A percentile compares a stretch with the other conserved stretches of the same genome.
Conservation (phyloP, 2,329 filamentous ascomycete species). For the Aureobasidium namibiae region DNA sequence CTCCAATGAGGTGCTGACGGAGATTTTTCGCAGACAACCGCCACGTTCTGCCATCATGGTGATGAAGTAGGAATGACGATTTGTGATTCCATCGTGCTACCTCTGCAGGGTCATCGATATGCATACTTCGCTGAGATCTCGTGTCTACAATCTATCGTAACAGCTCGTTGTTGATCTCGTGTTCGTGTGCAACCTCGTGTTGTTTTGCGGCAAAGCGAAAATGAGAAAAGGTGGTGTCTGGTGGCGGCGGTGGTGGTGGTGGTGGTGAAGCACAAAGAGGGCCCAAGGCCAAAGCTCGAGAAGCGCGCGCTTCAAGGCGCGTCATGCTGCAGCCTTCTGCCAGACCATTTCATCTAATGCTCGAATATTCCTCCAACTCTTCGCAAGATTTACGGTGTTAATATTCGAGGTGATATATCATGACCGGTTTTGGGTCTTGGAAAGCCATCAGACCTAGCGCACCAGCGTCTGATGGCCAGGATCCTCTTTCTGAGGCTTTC, state of each 20-base stretch:
- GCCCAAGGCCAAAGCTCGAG: background rate
- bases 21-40: background rate
- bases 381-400: background rate
- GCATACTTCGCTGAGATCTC: background rate
- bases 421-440: background rate
- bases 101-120: background rate
- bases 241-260: background rate
- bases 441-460: background rate
- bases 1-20: background rate
- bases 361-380: background rate
- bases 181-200: background rate
- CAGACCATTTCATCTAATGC: background rate
- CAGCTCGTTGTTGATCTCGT: background rate
- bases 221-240: background rate
- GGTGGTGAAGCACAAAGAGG: background rate
- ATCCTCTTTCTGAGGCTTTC: background rate
- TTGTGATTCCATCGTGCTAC: background rate
- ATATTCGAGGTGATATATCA: background rate
- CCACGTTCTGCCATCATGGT: background rate
- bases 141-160: background rate
- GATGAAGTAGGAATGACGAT: slow-evolving; percentile 3
- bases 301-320: background rate
- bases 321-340: background rate
- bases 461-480: background rate
- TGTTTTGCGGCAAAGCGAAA: background rate